phyloP scores from a whole-genome alignment of 345 rosid species.

The Linum lewisii region DNA sequence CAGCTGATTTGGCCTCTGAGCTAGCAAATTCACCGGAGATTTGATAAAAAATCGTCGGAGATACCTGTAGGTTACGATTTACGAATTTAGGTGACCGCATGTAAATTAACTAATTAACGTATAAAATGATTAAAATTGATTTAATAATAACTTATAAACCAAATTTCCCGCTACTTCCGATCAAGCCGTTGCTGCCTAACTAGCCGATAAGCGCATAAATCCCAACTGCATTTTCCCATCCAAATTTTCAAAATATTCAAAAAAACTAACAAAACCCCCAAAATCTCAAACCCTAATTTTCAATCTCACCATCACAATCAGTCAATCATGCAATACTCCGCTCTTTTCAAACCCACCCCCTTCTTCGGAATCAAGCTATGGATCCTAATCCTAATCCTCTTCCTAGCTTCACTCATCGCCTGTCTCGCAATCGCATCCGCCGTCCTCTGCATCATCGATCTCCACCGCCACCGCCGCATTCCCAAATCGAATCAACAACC shows the following conservation, averaged over 20 bases:
- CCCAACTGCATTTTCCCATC: background rate
- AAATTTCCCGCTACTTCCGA: conserved; percentile 15
- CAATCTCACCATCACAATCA: background rate
- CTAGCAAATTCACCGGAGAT: too few species aligned
- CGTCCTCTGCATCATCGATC: conserved; percentile 24
- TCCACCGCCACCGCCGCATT: conserved; percentile 26
- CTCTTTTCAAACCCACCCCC: conserved; percentile 20
- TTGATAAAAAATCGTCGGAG: too few species aligned
- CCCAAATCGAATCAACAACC: conserved; percentile 15
- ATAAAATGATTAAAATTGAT: too few species aligned
- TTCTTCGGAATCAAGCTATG: conserved; percentile 42
- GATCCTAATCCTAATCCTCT: conserved; percentile 37
- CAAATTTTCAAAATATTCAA: background rate
- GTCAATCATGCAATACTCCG: conserved; percentile 21
- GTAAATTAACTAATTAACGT: too few species aligned
- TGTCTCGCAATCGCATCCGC: conserved; percentile 13
- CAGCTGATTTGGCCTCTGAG: too few species aligned
- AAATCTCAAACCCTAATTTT: background rate
- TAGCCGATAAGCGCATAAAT: background rate
- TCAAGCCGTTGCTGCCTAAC: conserved; percentile 18
- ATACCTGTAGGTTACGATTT: too few species aligned
- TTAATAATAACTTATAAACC: background rate
- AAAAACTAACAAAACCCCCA: too few species aligned
- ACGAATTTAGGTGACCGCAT: too few species aligned
- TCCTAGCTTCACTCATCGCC: conserved; percentile 17